Base-by-base conservation (phyloP, 805 yeast species). In the Teunomyces pallodes region DNA sequence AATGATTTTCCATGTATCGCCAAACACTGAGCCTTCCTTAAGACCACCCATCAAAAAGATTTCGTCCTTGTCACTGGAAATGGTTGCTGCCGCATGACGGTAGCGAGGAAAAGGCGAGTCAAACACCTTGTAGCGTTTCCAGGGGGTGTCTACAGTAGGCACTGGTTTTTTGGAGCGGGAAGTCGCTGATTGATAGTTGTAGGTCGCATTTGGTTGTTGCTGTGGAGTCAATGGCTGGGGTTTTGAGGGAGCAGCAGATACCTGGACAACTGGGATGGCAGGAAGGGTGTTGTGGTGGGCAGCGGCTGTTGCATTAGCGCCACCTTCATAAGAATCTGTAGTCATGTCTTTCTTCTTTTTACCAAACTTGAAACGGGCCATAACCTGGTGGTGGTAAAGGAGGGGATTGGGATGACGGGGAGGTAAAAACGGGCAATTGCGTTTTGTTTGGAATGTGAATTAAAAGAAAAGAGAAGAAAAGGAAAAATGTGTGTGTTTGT, bases 61-160 rank as follows among this genome's bases (percentile, higher is more conserved):
- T 51, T 90, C 94, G 46, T 89, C 89, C 47, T 84, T 84, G 28
- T 89, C 90, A 10, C 94, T 83, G 5, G 90, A 79, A 20, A 82
- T 70, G 20, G 86, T 72, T 2, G 96, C 87, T 0, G 94, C 85
- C 1, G 95, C 89, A 67, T 92, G 98, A 57, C 97, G 85, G 64
- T 90, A 90, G 39, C 99, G 81, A 3, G 99, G 98, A 61, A 92
- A 90, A 1, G 98, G 99, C 2, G 94, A 87, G 54, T 82, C 79
- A 49, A 71, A 72, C 12, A 87, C 67, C 58, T 82, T 83, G 53
- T 79, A 77, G 54, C 85, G 73, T 45, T 71, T 74, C 95, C 94
- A 87, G 1, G 91, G 90, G 16, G 48, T 43, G 33, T 45, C 16
- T 12, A 24, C 41, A 7, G 41, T 26, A 10, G 41, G 29, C 41